Conservation (phyloP, 2,329 filamentous ascomycete genomes). For the Stachybotrys chartarum region DNA sequence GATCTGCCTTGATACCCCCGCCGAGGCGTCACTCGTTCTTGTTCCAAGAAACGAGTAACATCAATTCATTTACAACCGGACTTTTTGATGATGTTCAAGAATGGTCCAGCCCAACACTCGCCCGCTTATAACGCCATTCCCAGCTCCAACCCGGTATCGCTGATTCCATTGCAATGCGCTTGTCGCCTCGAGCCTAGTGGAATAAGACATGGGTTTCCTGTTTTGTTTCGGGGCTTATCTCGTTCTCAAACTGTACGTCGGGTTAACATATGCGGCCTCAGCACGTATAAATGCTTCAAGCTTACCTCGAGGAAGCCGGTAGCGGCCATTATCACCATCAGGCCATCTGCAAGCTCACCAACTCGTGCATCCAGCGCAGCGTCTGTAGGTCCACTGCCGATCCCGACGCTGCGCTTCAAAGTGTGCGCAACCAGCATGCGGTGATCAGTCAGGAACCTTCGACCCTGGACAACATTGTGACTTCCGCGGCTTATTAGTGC, state of each 20-base stretch:
- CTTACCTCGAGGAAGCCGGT: slow-evolving; percentile 82
- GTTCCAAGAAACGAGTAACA: background rate
- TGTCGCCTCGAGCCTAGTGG: slow-evolving; percentile 21
- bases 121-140: background rate
- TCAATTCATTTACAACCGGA: background rate
- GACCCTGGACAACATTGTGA: slow-evolving; percentile 74
- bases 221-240: slow-evolving; percentile 24
- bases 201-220: slow-evolving; percentile 28
- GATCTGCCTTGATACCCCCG: background rate
- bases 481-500: slow-evolving; percentile 74
- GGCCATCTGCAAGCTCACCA: slow-evolving; percentile 74
- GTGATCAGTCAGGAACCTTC: slow-evolving; percentile 75
- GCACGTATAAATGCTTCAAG: background rate
- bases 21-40: background rate
- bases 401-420: slow-evolving; percentile 81
- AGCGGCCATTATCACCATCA: slow-evolving; percentile 74
- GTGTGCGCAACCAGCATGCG: slow-evolving; percentile 78
- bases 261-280: slow-evolving; percentile 8
- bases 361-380: slow-evolving; percentile 51
- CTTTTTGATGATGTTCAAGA: background rate
- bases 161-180: slow-evolving; percentile 1
- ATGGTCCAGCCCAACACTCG: background rate
- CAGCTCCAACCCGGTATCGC: background rate
- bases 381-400: slow-evolving; percentile 44
- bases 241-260: slow-evolving; percentile 31